Base-by-base conservation (phyloP, 2,329 filamentous ascomycete species). In the Sarocladiaceae sp. region DNA sequence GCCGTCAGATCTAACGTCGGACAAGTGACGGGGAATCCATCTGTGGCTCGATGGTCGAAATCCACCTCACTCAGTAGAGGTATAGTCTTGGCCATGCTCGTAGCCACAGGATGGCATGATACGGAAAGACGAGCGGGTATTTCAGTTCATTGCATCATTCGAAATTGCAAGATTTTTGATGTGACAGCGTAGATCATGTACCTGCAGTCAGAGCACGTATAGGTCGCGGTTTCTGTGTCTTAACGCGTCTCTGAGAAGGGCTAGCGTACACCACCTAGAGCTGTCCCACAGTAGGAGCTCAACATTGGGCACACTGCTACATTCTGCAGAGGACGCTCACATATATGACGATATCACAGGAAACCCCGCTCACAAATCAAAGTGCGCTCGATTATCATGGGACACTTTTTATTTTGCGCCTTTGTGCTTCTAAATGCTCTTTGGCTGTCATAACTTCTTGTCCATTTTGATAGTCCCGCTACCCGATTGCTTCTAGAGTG, bases 1-100 rank as follows among this genome's bases (percentile, higher is more conserved):
- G 86, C 85, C n/a, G 87, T 77, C 42, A 97, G 77, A 69, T 97
- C 90, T 73, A 96, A 88, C 8, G 85, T 87, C 15, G 92, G 90
- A 67, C 90, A 96, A 68, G 88, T 90, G 23, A 84, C 78, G 29
- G 93, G 75, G 49, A 87, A 78, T 44, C 76, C 72, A 31, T 75
- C 71, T 33, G 80, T 75, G 20, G 83, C 75, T 22, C 76, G 75
- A 42, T 76, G 70, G 49, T 79, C 74, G 55, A 86, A 76, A 57
- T 73, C 72, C 58, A 80, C 83, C 63, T 84, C 77, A 67, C 79
- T 79, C 57, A 79, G 67, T 42, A 78, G 71, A 4, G 47, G 29
- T 4, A 48, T 33, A 4, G 17, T 33, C 15, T 6, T 48, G 25
- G 44, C 44, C 44, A 48, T 48, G 26, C 12, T 48, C 5, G 33